phyloP scores from a whole-genome alignment of 1,284 basidiomycete species.

The Inonotus hispidus region DNA sequence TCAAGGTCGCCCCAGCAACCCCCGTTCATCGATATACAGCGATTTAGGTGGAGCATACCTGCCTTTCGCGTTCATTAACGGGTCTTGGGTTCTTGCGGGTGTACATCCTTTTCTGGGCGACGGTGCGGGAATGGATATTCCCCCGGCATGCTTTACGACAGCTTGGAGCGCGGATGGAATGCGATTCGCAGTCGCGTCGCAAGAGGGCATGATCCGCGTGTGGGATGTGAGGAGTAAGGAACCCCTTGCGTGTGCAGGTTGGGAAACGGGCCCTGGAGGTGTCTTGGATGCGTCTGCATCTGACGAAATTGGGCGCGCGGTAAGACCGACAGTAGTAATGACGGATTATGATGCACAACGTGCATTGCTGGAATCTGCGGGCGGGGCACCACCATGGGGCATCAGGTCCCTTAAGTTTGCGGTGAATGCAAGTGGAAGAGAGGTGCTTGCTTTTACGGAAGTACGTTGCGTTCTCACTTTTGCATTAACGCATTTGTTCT shows the following conservation, averaged over 20 bases:
- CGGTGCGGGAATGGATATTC: neutral
- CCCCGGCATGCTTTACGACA: constrained; percentile 69
- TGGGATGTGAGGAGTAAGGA: constrained; percentile 74
- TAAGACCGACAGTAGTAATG: neutral
- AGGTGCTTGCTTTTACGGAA: constrained; percentile 82
- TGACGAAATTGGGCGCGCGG: neutral
- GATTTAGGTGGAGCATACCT: constrained; percentile 28
- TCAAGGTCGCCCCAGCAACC: constrained; percentile 15
- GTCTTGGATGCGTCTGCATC: neutral
- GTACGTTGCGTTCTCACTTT: constrained; percentile 33
- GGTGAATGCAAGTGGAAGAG: constrained; percentile 45
- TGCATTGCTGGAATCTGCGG: neutral
- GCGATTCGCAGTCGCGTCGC: constrained; percentile 82
- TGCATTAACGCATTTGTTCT: neutral
- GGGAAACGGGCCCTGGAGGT: constrained; percentile 14
- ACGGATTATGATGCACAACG: neutral
- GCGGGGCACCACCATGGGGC: constrained; percentile 66
- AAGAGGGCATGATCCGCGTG: constrained; percentile 78
- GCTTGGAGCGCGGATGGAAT: constrained; percentile 75
- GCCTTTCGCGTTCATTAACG: constrained; percentile 43
- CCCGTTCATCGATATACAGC: constrained; percentile 20
- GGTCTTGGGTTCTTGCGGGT: constrained; percentile 24
- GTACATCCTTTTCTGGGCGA: neutral
- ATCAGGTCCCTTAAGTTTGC: constrained; percentile 74
- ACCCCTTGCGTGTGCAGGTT: constrained; percentile 44